These are phyloP conservation scores for Trypanosoma lewisi DNA, from an alignment of 208 protist species.

Conservation along the genomic window DNA sequence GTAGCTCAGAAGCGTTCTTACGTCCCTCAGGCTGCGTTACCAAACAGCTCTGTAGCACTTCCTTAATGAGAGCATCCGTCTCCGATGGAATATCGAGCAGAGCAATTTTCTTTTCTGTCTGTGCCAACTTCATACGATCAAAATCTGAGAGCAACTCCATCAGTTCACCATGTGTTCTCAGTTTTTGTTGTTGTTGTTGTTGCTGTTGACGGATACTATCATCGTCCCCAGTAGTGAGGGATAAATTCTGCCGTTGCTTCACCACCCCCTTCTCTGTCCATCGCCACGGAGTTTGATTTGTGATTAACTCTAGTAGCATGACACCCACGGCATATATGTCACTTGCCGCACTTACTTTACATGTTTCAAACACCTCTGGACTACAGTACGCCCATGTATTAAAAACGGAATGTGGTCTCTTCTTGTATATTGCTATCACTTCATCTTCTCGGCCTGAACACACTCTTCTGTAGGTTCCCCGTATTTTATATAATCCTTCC, in stretches of 20 bases:
- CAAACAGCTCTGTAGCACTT: constrained; percentile 37
- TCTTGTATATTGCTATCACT: background rate
- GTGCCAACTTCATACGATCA: background rate
- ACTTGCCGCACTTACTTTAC: constrained; percentile 21
- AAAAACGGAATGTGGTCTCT: constrained; percentile 11
- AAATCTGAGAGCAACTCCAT: background rate
- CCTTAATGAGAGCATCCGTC: constrained; percentile 23
- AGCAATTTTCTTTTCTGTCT: background rate
- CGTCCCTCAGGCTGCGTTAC: constrained; percentile 19
- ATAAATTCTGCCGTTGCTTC: background rate
- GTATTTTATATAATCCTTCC: constrained; percentile 45
- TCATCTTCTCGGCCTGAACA: background rate
- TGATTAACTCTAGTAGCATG: constrained; percentile 41
- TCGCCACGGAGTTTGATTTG: constrained; percentile 37
- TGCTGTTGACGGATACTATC: background rate
- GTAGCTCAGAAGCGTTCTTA: constrained; percentile 30
- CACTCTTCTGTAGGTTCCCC: constrained; percentile 23
- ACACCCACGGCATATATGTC: constrained; percentile 55
- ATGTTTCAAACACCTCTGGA: constrained; percentile 39
- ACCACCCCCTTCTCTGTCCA: constrained; percentile 14
- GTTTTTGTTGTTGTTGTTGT: constrained; percentile 8
- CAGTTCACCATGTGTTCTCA: constrained; percentile 1
- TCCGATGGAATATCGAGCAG: background rate
- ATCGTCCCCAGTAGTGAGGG: background rate
- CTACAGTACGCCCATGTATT: constrained; percentile 22